Conservation (phyloP, 1,284 basidiomycete genomes). For the Porogramme epimiltina region DNA sequence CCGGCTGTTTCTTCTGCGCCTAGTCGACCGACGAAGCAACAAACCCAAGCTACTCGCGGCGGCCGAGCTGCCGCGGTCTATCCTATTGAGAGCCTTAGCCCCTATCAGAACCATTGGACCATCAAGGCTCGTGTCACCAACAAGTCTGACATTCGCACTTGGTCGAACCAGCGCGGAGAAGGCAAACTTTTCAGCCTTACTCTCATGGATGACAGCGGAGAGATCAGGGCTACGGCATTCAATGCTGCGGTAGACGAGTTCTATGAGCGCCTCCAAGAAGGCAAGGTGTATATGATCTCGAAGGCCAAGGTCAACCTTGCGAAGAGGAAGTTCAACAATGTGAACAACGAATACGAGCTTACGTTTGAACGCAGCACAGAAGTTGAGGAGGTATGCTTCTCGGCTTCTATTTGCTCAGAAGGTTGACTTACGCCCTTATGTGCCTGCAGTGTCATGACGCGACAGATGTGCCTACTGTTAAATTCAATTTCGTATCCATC, state of each 20-base stretch:
- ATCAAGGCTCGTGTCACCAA: conserved; percentile 94
- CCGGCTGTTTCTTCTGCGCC: conserved; percentile 21
- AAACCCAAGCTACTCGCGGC: conserved; percentile 28
- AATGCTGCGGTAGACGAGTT: conserved; percentile 86
- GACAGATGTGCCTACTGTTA: conserved; percentile 75
- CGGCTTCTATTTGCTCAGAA: neutral
- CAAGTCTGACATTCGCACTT: conserved; percentile 89
- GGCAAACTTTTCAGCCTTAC: conserved; percentile 95
- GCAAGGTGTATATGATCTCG: conserved; percentile 91
- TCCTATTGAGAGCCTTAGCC: conserved; percentile 94
- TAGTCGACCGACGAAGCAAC: conserved; percentile 18
- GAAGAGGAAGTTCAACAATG: conserved; percentile 95
- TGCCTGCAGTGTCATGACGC: conserved; percentile 74
- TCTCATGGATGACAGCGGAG: conserved; percentile 94
- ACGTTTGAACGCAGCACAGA: conserved; percentile 84
- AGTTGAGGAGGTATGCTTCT: conserved; percentile 67
- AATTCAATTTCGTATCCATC: conserved; percentile 83
- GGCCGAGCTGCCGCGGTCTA: conserved; percentile 51
- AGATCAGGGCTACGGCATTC: conserved; percentile 92
- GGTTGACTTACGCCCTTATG: conserved; percentile 6
- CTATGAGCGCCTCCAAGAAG: conserved; percentile 86
- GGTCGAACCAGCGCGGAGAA: conserved; percentile 90
- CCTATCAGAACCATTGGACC: conserved; percentile 98
- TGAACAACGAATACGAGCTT: conserved; percentile 95
- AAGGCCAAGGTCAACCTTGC: conserved; percentile 92